Base-by-base conservation (phyloP, 441 rosid species). In the Jatropha multifida region DNA sequence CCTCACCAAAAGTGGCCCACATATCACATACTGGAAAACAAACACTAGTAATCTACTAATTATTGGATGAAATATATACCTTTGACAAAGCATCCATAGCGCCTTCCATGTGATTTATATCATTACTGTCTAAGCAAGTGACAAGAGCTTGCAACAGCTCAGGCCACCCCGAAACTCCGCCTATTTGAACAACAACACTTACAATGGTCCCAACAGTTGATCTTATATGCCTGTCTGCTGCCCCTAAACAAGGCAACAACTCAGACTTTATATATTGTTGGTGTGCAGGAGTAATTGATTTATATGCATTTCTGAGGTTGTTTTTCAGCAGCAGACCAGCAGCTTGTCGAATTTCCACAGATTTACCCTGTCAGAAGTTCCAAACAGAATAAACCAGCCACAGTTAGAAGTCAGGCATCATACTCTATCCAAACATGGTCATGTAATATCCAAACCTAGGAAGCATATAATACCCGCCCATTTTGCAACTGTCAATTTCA, bases 11-110 rank as follows among this genome's bases (percentile, higher is more conserved):
- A 42, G 32, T 1, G 58, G 49, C 27, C 23, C 3, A n/a, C 69
- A 62, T 17, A 68, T 14, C 60, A 38, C n/a, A 71, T 37, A 72
- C 54, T 52, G 64, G 72, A 68, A 52, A 68, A 48, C 69, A 13
- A 74, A 58, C 2, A 38, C 51, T 65, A 17, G 26, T 72, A 56
- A 54, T 5, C 44, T 68, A 62, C 46, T 73, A 40, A 40, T 51
- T 71, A 32, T 13, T 42, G 65, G 38, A 76, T 58, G 65, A 37
- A 64, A 60, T 26, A 46, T 72, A 78, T 86, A 97, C 99, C 99
- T 97, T 97, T 42, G 97, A 94, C 84, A 94, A 84, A 23, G 99
- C 97, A 88, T 97, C 99, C 97, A 97, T 93, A 0, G 99, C 98
- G 73, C 99, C 99, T 81, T 97, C 99, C 98, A 93, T 94, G 75